Conservation (phyloP, 495 filamentous ascomycete genomes). For the Opeltia flavorubescens region DNA sequence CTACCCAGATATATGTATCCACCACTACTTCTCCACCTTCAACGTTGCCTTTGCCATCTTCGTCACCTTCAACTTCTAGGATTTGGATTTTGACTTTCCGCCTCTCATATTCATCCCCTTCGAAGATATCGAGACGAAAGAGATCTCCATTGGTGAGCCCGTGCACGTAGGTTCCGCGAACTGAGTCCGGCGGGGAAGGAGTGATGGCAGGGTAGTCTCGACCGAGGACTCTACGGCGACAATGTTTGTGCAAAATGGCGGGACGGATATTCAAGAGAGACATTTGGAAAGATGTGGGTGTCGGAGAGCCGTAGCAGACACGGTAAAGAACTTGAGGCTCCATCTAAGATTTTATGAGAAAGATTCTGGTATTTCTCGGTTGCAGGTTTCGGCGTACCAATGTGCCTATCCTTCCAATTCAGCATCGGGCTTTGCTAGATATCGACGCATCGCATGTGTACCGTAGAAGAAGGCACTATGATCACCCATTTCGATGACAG, state of each 20-base stretch:
- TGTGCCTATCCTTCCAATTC: conserved; percentile 14
- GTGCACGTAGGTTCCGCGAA: conserved; percentile 65
- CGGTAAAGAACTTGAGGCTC: conserved; percentile 66
- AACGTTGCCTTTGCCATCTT: conserved; percentile 28
- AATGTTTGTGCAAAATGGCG: conserved; percentile 59
- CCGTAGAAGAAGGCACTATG: conserved; percentile 45
- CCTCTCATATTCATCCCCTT: conserved; percentile 62
- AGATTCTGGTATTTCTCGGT: background rate
- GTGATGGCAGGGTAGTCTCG: conserved; percentile 83
- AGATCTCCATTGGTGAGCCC: conserved; percentile 70
- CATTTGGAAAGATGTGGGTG: conserved; percentile 34
- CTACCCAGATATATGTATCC: conserved; percentile 67
- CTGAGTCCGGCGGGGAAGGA: conserved; percentile 23
- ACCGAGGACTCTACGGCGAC: conserved; percentile 48
- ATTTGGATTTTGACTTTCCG: conserved; percentile 43
- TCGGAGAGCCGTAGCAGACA: conserved; percentile 54
- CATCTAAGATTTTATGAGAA: conserved; percentile 49
- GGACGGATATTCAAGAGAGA: conserved; percentile 49
- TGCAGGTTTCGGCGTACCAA: conserved; percentile 15
- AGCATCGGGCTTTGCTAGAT: background rate
- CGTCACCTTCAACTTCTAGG: conserved; percentile 25
- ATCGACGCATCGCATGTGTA: conserved; percentile 11
- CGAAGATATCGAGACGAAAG: conserved; percentile 64
- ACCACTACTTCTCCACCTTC: conserved; percentile 46
- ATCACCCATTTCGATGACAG: conserved; percentile 27